Conservation (phyloP, 129 eudicot genomes). For the carrot (Daucus carota) region DH1_v3.0 NC_030388.2:15327501-15328000, state of each 20-base stretch:
- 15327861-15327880: conserved; percentile 29
- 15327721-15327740: too few relatives aligned
- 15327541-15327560: too few relatives aligned
- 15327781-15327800: too few relatives aligned
- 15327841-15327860: conserved; percentile 12
- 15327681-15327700: too few relatives aligned
- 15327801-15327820: not conserved
- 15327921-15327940: conserved; percentile 17
- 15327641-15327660: conserved; percentile 14
- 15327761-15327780: too few relatives aligned
- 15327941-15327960: conserved; percentile 14
- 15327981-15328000: conserved; percentile 14
- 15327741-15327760: too few relatives aligned
- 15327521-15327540: too few relatives aligned
- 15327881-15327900: conserved; percentile 7
- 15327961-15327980: conserved; percentile 19
- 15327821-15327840: conserved; percentile 1
- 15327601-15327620: too few relatives aligned
- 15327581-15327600: too few relatives aligned
- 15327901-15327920: conserved; percentile 15
- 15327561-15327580: too few relatives aligned
- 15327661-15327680: too few relatives aligned
- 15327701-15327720: too few relatives aligned
- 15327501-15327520: conserved; percentile 9
- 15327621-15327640: conserved; percentile 9